Conservation (phyloP, 768 basidiomycete genomes). For the Artomyces pyxidatus region DNA sequence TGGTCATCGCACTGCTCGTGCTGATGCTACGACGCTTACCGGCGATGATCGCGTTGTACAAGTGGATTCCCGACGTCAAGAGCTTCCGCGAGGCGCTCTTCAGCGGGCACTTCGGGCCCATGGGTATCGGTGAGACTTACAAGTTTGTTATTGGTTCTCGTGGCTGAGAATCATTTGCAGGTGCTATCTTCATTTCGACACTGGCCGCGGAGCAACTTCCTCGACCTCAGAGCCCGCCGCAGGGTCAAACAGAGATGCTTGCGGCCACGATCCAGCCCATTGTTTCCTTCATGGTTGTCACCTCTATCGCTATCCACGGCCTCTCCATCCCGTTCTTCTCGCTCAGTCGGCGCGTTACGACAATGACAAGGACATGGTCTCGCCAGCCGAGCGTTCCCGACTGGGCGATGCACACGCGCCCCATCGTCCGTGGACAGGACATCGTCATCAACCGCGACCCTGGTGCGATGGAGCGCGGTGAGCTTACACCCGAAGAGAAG, state of each 20-base stretch:
- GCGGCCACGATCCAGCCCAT: slow-evolving; percentile 82
- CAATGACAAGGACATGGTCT: slow-evolving; percentile 86
- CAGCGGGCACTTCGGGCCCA: slow-evolving; percentile 91
- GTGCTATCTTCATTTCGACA: slow-evolving; percentile 90
- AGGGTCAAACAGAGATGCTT: slow-evolving; percentile 55
- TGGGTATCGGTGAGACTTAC: slow-evolving; percentile 51
- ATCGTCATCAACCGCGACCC: slow-evolving; percentile 81
- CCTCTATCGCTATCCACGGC: slow-evolving; percentile 82
- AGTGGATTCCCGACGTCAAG: slow-evolving; percentile 94
- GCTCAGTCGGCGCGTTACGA: slow-evolving; percentile 85
- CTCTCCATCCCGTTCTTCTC: slow-evolving; percentile 94
- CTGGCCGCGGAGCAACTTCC: slow-evolving; percentile 61
- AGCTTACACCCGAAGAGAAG: slow-evolving; percentile 22
- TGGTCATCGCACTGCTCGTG: slow-evolving; percentile 78
- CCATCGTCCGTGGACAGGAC: slow-evolving; percentile 63
- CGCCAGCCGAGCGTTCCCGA: slow-evolving; percentile 61
- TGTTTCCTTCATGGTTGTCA: slow-evolving; percentile 90
- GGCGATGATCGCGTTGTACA: slow-evolving; percentile 74
- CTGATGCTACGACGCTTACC: slow-evolving; percentile 80
- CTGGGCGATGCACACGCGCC: slow-evolving; percentile 73
- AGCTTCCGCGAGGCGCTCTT: slow-evolving; percentile 91
- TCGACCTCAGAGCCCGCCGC: slow-evolving; percentile 34
- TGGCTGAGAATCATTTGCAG: too few relatives aligned
- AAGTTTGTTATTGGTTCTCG: not conserved
- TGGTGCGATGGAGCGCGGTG: slow-evolving; percentile 44